Conservation (phyloP, 192 early-diverging fungal species). For the Kickxella alabastrina region DNA sequence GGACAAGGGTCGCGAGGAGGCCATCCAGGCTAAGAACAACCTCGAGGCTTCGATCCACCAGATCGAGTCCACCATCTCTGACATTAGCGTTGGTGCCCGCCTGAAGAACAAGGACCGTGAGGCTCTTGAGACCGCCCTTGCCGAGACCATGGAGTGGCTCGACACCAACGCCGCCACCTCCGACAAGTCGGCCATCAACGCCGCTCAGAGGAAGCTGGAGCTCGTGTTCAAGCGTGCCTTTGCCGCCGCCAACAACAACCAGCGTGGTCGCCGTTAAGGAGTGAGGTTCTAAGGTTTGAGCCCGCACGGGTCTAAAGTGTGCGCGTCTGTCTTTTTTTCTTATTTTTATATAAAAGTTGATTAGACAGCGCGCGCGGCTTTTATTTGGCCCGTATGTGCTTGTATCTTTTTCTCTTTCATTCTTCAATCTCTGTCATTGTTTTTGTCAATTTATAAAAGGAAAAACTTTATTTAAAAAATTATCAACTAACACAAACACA, state of each 20-base stretch:
- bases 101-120: constrained; percentile 70
- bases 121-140: constrained; percentile 67
- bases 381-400: background rate
- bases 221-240: constrained; percentile 66
- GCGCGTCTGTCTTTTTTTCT: too few relatives aligned
- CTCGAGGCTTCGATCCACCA: constrained; percentile 75
- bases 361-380: background rate
- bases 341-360: too few relatives aligned
- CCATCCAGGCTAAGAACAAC: constrained; percentile 77
- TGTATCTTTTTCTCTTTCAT: constrained; percentile 5
- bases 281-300: too few relatives aligned
- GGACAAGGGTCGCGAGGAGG: constrained; percentile 69
- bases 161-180: constrained; percentile 58
- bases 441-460: constrained; percentile 6
- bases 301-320: too few relatives aligned
- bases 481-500: too few relatives aligned
- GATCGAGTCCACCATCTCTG: constrained; percentile 61
- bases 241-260: constrained; percentile 23
- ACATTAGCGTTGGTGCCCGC: constrained; percentile 71
- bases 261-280: constrained; percentile 32
- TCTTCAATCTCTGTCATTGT: too few relatives aligned
- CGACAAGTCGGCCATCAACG: constrained; percentile 59
- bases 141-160: constrained; percentile 71
- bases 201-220: constrained; percentile 70
- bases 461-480: background rate